Base-by-base conservation (phyloP, 305 asterid genomes). In the Fraxinus paxiana region DNA sequence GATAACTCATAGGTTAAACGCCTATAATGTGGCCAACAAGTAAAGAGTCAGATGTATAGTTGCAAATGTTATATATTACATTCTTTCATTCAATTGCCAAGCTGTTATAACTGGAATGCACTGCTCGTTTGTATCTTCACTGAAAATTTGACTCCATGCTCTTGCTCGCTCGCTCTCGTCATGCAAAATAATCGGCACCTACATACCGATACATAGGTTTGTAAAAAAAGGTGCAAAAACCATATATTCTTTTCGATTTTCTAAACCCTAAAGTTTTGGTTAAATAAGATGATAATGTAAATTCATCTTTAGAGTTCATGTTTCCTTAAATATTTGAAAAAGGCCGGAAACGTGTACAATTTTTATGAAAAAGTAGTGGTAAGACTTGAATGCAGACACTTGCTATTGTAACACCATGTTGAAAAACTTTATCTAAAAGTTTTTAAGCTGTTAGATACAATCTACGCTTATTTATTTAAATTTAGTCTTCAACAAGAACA, bases 81-180 rank as follows among this genome's bases (percentile, higher is more conserved):
- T 95, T 91, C 98, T 90, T 86, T 95, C 98, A 5, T 95, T 95
- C 78, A 95, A 86, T 80, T 95, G 98, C 98, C 98, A 95, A 73
- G 98, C 98, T 77, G 97, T 91, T 74, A 91, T 76, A 75, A 95
- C 98, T 33, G 98, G 98, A 79, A 93, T 91, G 71, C 97, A 95
- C 78, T 95, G 97, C 82, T 90, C 88, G 28, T 87, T 90, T 78
- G 98, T 95, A 46, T 91, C 98, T 77, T 93, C 97, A 26, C 98
- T 95, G 78, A 90, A 91, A 67, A 95, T 90, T 88, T 90, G 97
- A 87, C 98, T 93, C 98, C 98, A 95, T 8, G 70, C 80, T 84
- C 88, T 88, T 1, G 97, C 97, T 83, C 88, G 95, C 56, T 91
- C 97, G 77, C 75, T 95, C 90, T 93, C 98, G n/a, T 90, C 82